Evolutionary conservation across 2,329 filamentous ascomycete genomes (phyloP).

Genomic region (Pseudocercospora eumusae): DNA sequence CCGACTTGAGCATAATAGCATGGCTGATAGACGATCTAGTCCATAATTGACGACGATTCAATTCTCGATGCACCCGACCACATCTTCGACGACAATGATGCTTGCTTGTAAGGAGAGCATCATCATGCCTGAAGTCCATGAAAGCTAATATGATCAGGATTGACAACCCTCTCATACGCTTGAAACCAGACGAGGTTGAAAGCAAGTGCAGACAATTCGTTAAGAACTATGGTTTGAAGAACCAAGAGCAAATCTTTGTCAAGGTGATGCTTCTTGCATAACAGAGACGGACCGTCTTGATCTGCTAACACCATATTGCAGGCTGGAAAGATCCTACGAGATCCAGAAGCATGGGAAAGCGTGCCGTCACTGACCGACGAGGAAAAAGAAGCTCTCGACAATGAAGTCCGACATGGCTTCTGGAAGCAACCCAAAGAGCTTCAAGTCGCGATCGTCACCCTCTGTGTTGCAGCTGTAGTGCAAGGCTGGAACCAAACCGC

Average conservation of each 20-base stretch:
- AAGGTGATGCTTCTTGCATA: slow-evolving; percentile 18
- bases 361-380: slow-evolving; percentile 31
- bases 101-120: neutral
- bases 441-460: slow-evolving; percentile 37
- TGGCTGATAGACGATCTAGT: neutral
- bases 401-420: slow-evolving; percentile 26
- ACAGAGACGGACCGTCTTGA: neutral
- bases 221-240: slow-evolving; percentile 19
- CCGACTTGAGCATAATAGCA: neutral
- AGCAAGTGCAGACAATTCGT: slow-evolving; percentile 23
- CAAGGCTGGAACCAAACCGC: slow-evolving; percentile 42
- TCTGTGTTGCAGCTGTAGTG: slow-evolving; percentile 40
- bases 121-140: neutral
- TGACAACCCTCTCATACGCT: slow-evolving; percentile 29
- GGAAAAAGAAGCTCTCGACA: slow-evolving; percentile 29
- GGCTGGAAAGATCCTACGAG: slow-evolving; percentile 33
- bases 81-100: slow-evolving; percentile 9
- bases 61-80: slow-evolving; percentile 15
- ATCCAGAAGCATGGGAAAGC: slow-evolving; percentile 32
- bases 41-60: slow-evolving; percentile 7
- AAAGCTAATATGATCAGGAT: slow-evolving; percentile 17
- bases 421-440: slow-evolving; percentile 39
- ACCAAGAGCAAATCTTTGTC: slow-evolving; percentile 25
- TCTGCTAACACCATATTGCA: slow-evolving; percentile 2
- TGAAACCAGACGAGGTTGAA: slow-evolving; percentile 24